phyloP scores from a whole-genome alignment of 192 early-diverging fungal genomes.

The Gryganskiella cystojenkinii region DNA sequence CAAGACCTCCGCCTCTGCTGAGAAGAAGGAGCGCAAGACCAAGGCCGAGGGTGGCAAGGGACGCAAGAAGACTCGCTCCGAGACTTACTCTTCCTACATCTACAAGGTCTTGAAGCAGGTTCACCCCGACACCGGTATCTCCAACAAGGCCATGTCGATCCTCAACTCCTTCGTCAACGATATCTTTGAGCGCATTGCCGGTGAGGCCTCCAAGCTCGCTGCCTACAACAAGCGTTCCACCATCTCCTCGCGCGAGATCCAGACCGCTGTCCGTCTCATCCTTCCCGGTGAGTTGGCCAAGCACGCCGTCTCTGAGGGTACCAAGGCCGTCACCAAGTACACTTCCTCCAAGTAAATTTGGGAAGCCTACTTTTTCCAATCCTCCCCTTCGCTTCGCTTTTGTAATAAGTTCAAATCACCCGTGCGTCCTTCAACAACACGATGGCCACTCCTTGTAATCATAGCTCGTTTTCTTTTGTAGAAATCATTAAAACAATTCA shows the following conservation, averaged over 20 bases:
- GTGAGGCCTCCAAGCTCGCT: conserved; percentile 86
- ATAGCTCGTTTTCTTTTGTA: too few species aligned
- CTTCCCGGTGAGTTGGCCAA: conserved; percentile 96
- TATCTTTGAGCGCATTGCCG: conserved; percentile 96
- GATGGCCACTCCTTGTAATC: too few species aligned
- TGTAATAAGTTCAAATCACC: background rate
- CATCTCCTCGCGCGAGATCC: conserved; percentile 96
- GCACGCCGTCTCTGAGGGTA: conserved; percentile 98
- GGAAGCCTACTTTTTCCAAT: too few species aligned
- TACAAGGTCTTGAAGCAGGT: conserved; percentile 98
- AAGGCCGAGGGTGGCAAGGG: conserved; percentile 65
- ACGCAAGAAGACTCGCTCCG: conserved; percentile 74
- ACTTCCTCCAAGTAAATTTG: conserved; percentile 81
- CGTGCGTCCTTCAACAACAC: background rate
- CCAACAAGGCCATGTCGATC: conserved; percentile 98
- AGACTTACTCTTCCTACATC: conserved; percentile 96
- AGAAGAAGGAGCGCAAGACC: conserved; percentile 56
- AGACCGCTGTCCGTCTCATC: conserved; percentile 75
- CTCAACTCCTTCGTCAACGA: conserved; percentile 98
- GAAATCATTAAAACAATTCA: too few species aligned
- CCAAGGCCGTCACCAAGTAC: conserved; percentile 99
- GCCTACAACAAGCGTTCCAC: conserved; percentile 97
- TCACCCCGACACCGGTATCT: conserved; percentile 97
- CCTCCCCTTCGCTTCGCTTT: too few species aligned
- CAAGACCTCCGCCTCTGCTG: conserved; percentile 37